These are phyloP conservation scores for Funneliformis caledonium DNA, from an alignment of 371 early-diverging fungal species.

Conservation along the genomic window DNA sequence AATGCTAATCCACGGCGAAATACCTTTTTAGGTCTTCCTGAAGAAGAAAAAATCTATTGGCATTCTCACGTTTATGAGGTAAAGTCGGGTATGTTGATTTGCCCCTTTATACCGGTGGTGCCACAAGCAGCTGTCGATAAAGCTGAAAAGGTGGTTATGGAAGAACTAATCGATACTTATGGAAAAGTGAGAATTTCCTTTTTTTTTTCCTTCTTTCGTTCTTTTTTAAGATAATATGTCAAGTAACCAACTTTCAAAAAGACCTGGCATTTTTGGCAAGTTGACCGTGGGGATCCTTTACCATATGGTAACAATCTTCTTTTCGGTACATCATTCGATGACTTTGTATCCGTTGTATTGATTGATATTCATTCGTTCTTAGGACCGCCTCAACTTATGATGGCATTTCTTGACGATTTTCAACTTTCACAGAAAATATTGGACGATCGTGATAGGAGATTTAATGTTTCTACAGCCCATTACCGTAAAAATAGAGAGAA, in stretches of 20 bases:
- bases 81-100: conserved; percentile 48
- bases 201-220: not conserved
- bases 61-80: conserved; percentile 57
- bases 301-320: conserved; percentile 27
- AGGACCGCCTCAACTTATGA: conserved; percentile 45
- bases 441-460: conserved; percentile 38
- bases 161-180: conserved; percentile 47
- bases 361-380: not conserved
- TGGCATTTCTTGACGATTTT: conserved; percentile 42
- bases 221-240: not conserved
- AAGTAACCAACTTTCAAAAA: not conserved
- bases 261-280: conserved; percentile 50
- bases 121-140: conserved; percentile 44
- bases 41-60: conserved; percentile 55
- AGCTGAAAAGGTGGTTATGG: conserved; percentile 45
- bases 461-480: conserved; percentile 41
- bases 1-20: not conserved
- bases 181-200: conserved; percentile 43
- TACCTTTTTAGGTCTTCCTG: conserved; percentile 43
- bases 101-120: conserved; percentile 44
- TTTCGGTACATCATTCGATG: not conserved
- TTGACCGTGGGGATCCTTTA: conserved; percentile 44
- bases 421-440: conserved; percentile 41
- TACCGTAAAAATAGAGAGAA: conserved; percentile 41
- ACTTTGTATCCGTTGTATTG: not conserved